phyloP scores from a whole-genome alignment of 495 filamentous ascomycete species.

The Terfezia boudieri region DNA sequence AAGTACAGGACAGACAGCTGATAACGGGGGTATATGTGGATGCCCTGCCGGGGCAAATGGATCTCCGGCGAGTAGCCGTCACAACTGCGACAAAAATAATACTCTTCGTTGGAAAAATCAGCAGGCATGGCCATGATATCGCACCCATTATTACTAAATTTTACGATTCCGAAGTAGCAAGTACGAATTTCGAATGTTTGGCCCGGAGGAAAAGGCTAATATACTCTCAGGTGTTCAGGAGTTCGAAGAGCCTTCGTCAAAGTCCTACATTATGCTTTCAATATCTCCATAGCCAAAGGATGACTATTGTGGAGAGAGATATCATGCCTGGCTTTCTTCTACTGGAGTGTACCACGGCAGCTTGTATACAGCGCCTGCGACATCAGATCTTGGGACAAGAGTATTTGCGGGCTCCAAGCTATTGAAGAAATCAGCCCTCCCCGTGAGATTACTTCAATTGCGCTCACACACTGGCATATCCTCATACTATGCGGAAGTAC shows the following conservation, averaged over 20 bases:
- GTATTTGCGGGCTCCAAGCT: slow-evolving; percentile 51
- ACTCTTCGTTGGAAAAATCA: slow-evolving; percentile 57
- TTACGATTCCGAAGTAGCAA: slow-evolving; percentile 49
- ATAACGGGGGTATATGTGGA: slow-evolving; percentile 72
- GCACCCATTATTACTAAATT: slow-evolving; percentile 63
- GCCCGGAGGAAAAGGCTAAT: slow-evolving; percentile 1
- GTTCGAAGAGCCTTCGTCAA: slow-evolving; percentile 12
- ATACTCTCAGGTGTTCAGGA: slow-evolving; percentile 11
- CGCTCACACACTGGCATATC: slow-evolving; percentile 81
- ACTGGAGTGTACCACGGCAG: slow-evolving; percentile 77
- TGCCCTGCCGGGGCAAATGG: slow-evolving; percentile 34
- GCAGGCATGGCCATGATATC: slow-evolving; percentile 48
- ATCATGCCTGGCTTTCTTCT: slow-evolving; percentile 74
- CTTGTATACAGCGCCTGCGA: slow-evolving; percentile 31
- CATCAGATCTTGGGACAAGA: slow-evolving; percentile 37
- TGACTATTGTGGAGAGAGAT: slow-evolving; percentile 32
- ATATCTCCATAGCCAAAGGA: slow-evolving; percentile 49
- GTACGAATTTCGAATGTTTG: slow-evolving; percentile 5
- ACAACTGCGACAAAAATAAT: slow-evolving; percentile 51
- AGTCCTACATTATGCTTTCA: slow-evolving; percentile 24
- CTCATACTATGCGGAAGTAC: slow-evolving; percentile 62
- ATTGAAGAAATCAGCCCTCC: slow-evolving; percentile 46
- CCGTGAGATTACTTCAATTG: slow-evolving; percentile 51
- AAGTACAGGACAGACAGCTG: slow-evolving; percentile 47
- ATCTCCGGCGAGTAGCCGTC: slow-evolving; percentile 53